A percentile compares a stretch with the other conserved stretches of the same genome.
These are phyloP conservation scores for Asterochloris sp. DNA, from an alignment of 139 green algal species.

Conservation along the genomic window DNA sequence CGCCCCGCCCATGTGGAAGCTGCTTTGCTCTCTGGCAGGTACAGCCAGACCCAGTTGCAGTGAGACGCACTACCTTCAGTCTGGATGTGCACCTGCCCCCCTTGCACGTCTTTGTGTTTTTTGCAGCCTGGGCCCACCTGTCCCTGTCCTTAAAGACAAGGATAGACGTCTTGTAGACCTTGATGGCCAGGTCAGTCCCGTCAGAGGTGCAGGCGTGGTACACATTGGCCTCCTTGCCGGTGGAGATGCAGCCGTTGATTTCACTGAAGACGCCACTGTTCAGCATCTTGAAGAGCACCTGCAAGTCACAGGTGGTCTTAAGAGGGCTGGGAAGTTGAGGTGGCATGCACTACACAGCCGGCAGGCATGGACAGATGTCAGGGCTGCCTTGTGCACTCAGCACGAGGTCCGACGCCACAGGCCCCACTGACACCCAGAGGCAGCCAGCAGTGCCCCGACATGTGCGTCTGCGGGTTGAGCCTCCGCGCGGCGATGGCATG, in stretches of 20 bases:
- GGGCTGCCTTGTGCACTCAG: not conserved
- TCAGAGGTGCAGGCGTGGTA: slow-evolving; percentile 74
- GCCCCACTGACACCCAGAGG: not conserved
- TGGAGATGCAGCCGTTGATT: slow-evolving; percentile 94
- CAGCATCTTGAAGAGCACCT: slow-evolving; percentile 97
- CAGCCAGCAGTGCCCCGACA: too few relatives aligned
- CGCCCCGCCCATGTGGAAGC: too few relatives aligned
- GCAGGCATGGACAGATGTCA: not conserved
- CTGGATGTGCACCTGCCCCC: too few relatives aligned
- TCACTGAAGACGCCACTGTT: slow-evolving; percentile 77
- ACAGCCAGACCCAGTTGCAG: too few relatives aligned
- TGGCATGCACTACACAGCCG: not conserved
- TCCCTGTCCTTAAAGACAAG: slow-evolving; percentile 95
- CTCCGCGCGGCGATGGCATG: not conserved
- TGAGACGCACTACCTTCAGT: too few relatives aligned
- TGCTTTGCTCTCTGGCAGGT: too few relatives aligned
- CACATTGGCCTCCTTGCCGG: slow-evolving; percentile 99
- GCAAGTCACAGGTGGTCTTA: not conserved
- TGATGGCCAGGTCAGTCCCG: slow-evolving; percentile 85
- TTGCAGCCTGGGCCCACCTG: slow-evolving; percentile 39
- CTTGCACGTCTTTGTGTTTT: not conserved
- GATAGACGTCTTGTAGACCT: slow-evolving; percentile 99
- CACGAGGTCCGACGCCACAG: not conserved
- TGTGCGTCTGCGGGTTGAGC: not conserved
- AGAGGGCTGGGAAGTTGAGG: not conserved